These are phyloP conservation scores for Barnettozyma pratensis DNA, from an alignment of 805 yeast genomes.

Conservation along the genomic window DNA sequence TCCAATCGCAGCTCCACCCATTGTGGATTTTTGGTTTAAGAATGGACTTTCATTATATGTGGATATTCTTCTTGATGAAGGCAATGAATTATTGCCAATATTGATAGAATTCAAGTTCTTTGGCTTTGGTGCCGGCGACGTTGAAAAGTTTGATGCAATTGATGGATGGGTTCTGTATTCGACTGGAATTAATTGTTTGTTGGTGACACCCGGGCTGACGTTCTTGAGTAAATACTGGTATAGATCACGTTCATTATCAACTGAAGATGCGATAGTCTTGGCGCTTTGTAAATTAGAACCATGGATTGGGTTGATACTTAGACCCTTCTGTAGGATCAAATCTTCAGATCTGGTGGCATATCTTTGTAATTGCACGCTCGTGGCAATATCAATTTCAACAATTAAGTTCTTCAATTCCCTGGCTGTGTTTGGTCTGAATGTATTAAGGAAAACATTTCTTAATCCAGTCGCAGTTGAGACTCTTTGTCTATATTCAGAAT, in stretches of 20 bases:
- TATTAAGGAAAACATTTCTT: conserved; percentile 66
- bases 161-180: conserved; percentile 70
- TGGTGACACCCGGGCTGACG: conserved; percentile 23
- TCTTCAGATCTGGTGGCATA: conserved; percentile 87
- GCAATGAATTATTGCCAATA: conserved; percentile 8
- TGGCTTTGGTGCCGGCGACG: conserved; percentile 17
- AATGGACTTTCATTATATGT: conserved; percentile 32
- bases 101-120: conserved; percentile 8
- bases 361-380: conserved; percentile 82
- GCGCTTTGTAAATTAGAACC: conserved; percentile 54
- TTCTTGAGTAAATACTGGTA: conserved; percentile 59
- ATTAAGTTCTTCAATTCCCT: conserved; percentile 69
- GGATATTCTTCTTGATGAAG: conserved; percentile 24
- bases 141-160: conserved; percentile 29
- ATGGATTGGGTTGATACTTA: conserved; percentile 69
- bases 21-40: conserved; percentile 21
- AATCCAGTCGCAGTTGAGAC: conserved; percentile 68
- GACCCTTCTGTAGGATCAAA: conserved; percentile 76
- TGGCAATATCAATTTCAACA: conserved; percentile 84
- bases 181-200: conserved; percentile 53
- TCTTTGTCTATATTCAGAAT: conserved; percentile 76
- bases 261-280: conserved; percentile 68
- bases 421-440: conserved; percentile 74
- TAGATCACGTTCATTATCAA: conserved; percentile 81
- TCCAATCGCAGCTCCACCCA: background rate